Percentiles rank a stretch among this genome's conserved stretches.
phyloP scores from a whole-genome alignment of 805 yeast genomes.

The Phaffomyces opuntiae region DNA sequence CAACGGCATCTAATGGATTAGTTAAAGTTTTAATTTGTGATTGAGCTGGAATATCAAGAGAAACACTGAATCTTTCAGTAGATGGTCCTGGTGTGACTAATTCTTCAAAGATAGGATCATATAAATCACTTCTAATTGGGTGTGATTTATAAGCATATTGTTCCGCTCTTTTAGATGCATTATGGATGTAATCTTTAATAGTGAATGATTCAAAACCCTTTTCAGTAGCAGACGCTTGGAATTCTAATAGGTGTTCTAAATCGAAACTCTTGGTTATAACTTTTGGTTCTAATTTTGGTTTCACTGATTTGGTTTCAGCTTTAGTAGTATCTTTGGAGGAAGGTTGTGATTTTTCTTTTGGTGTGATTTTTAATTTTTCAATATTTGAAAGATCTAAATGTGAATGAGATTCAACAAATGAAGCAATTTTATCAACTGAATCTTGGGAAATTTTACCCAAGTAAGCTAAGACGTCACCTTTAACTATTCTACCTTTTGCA shows the following conservation, averaged over 20 bases:
- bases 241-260: constrained; percentile 20
- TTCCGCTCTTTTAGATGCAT: constrained; percentile 42
- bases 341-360: constrained; percentile 20
- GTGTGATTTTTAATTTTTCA: constrained; percentile 27
- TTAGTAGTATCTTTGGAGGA: constrained; percentile 9
- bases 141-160: constrained; percentile 33
- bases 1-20: constrained; percentile 18
- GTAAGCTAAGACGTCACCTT: constrained; percentile 86
- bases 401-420: constrained; percentile 47
- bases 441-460: constrained; percentile 64
- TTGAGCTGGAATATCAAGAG: constrained; percentile 22
- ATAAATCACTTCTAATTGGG: constrained; percentile 37
- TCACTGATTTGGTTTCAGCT: constrained; percentile 14
- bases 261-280: constrained; percentile 26
- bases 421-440: constrained; percentile 45
- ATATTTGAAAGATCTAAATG: constrained; percentile 72
- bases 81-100: constrained; percentile 40
- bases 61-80: constrained; percentile 37
- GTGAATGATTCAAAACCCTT: constrained; percentile 16
- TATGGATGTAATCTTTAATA: constrained; percentile 28
- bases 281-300: constrained; percentile 27
- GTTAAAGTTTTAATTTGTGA: constrained; percentile 11
- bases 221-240: constrained; percentile 25
- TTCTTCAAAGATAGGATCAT: constrained; percentile 56
- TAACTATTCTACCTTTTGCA: constrained; percentile 77